Percentiles rank a stretch among this genome's conserved stretches.
Evolutionary conservation across 345 rosid genomes (phyloP).

Genomic region (Stellera chamaejasme): DNA sequence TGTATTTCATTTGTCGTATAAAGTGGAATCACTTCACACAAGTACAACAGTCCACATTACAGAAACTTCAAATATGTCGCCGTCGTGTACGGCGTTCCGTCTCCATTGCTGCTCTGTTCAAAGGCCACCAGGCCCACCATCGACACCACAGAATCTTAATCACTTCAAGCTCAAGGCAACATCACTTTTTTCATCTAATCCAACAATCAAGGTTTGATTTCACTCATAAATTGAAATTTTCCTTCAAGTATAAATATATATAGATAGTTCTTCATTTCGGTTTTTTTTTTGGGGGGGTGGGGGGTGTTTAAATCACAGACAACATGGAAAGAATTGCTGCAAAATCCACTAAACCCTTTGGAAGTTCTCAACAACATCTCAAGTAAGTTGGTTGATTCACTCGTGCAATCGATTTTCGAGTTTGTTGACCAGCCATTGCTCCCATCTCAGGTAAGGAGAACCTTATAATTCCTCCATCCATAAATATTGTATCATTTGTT

Average conservation of each 20-base stretch:
- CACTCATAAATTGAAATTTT: not conserved
- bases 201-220: slow-evolving; percentile 16
- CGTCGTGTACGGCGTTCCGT: slow-evolving; percentile 9
- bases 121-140: slow-evolving; percentile 15
- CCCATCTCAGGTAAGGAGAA: slow-evolving; percentile 29
- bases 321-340: slow-evolving; percentile 12
- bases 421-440: slow-evolving; percentile 32
- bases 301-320: too few species aligned
- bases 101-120: slow-evolving; percentile 16
- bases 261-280: not conserved
- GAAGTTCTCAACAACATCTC: slow-evolving; percentile 14
- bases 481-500: too few species aligned
- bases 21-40: too few species aligned
- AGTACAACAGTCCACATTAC: too few species aligned
- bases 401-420: slow-evolving; percentile 30
- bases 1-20: too few species aligned
- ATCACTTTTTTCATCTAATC: slow-evolving; percentile 10
- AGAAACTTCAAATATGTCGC: slow-evolving; percentile 13
- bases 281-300: too few species aligned
- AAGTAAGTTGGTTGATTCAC: slow-evolving; percentile 23
- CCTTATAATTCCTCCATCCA: not conserved
- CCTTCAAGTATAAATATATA: not conserved
- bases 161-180: slow-evolving; percentile 5
- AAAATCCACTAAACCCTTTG: slow-evolving; percentile 15
- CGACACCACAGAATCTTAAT: slow-evolving; percentile 6